Base-by-base conservation (phyloP, 192 early-diverging fungal genomes). In the Coemansia sp. region DNA sequence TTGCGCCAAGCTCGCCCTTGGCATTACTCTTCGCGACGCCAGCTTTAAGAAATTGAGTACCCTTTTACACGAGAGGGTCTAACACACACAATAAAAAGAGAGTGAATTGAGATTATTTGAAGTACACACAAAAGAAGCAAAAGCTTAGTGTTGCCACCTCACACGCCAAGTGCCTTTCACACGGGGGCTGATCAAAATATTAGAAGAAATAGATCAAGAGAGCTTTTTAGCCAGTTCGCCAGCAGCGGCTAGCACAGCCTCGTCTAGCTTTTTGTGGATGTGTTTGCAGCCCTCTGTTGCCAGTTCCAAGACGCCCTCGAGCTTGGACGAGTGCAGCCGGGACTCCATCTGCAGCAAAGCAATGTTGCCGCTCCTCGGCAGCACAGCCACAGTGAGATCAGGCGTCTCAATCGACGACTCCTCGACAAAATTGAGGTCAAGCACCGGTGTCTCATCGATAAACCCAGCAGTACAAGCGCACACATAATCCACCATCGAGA, bases 281-380 rank as follows among this genome's bases (percentile, higher is more conserved):
- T 82, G 77, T 63, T 78, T 81, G 70, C 86, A 87, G 6, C 86
- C 86, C 54, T 79, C 79, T 1, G 75, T 51, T 3, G 86, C 86
- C 69, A 85, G 59, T 6, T 72, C 67, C 79, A 87, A 61, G 57
- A 84, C 80, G 40, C 67, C 77, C 13, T 87, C 77, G 7, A 87
- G 73, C 62, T 82, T 84, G 15, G 95, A 92, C 59, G 96, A 77
- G 76, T 96, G 94, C 66, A 99, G 85, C 67, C 93, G 79, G 29
- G 93, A 92, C 76, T 99, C 96, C 87, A 96, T 91, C 87, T 94
- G 90, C 49, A 95, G 77, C 74, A 96, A 73, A 33, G 90, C 91
- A 29, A 97, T 85, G 78, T 93, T 95, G 49, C 91, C 89, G n/a
- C 86, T 91, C 70, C 92, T 88, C 15, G 95, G 94, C 68, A 95